Conservation (phyloP, 176 grass and related monocot genomes). For the Themeda triandra region DNA sequence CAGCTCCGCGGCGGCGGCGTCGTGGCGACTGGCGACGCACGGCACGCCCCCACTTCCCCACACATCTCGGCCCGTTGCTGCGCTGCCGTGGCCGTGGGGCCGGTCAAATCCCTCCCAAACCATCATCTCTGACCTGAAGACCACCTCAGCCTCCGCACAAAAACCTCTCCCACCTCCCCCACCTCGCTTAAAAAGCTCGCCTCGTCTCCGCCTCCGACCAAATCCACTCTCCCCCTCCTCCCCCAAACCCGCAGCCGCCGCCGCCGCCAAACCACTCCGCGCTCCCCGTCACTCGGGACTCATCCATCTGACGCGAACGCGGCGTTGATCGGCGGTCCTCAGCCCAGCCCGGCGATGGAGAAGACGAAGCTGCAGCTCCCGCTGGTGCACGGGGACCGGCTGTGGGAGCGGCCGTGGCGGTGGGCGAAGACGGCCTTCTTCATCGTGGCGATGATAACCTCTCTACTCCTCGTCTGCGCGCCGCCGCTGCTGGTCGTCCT, state of each 20-base stretch:
- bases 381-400: conserved; percentile 37
- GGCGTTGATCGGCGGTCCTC: background rate
- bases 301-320: too few species aligned
- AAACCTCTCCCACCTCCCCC: background rate
- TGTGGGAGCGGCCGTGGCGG: conserved; percentile 67
- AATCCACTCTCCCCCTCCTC: background rate
- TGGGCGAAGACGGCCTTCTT: conserved; percentile 90
- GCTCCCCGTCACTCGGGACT: background rate
- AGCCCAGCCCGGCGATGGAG: conserved; percentile 28
- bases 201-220: conserved; percentile 22
- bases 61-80: background rate
- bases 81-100: conserved; percentile 21
- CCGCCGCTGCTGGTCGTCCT: conserved; percentile 82
- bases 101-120: conserved; percentile 22
- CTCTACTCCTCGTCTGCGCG: conserved; percentile 93
- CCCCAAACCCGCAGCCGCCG: background rate
- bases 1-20: background rate
- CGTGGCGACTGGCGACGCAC: conserved; percentile 19
- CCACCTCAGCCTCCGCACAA: background rate
- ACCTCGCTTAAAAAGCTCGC: conserved; percentile 15
- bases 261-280: background rate
- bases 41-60: background rate
- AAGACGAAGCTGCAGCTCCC: conserved; percentile 49
- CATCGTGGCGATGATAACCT: conserved; percentile 76
- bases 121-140: background rate